These are phyloP conservation scores for Botrytis tulipae DNA, from an alignment of 2,329 filamentous ascomycete species.

Conservation along the genomic window DNA sequence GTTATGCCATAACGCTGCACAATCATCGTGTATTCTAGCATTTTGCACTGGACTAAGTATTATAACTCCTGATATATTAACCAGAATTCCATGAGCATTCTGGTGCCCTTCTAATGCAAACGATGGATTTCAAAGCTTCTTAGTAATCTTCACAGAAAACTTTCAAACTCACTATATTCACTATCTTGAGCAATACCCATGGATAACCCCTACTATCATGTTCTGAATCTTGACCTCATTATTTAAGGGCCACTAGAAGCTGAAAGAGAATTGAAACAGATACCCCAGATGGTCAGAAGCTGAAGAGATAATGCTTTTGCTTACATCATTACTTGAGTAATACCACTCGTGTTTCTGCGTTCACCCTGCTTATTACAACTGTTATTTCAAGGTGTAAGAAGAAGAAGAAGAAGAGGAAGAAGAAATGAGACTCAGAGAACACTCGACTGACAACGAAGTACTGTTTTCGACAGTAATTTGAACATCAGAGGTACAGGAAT, in stretches of 20 bases:
- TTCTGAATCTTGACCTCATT: neutral
- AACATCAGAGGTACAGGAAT: neutral
- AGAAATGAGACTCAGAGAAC: neutral
- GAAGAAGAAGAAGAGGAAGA: neutral
- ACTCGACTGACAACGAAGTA: neutral
- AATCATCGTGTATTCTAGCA: neutral
- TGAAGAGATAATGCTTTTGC: neutral
- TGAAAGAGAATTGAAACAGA: neutral
- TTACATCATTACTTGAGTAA: neutral
- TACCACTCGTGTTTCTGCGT: too few relatives aligned
- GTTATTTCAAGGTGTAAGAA: neutral
- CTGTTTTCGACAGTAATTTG: neutral
- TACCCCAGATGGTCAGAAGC: too few relatives aligned
- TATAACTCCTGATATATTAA: neutral
- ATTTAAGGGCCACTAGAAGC: neutral
- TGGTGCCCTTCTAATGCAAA: too few relatives aligned
- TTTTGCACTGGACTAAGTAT: neutral
- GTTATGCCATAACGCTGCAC: neutral
- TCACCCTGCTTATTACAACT: too few relatives aligned
- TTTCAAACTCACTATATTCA: neutral
- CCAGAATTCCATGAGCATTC: neutral
- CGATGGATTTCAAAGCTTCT: neutral
- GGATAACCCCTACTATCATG: neutral
- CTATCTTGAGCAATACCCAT: accelerated
- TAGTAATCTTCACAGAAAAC: neutral